Evolutionary conservation across 140 eudicot species (phyloP).

Genomic region (Bidens hawaiensis): DNA sequence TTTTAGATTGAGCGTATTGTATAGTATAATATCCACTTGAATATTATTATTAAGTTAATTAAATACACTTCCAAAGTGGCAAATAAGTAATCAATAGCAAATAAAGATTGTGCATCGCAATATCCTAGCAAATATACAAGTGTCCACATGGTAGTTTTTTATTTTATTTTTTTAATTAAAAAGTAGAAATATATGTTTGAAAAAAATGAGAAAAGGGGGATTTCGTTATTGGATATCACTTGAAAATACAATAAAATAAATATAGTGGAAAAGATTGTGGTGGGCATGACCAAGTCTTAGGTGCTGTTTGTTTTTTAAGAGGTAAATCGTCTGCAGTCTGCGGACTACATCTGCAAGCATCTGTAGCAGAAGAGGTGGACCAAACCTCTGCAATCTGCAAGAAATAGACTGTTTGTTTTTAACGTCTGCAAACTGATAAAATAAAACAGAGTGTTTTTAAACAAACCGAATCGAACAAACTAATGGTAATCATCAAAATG

Average conservation of each 20-base stretch:
- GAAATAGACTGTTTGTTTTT: too few species aligned
- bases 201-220: not conserved
- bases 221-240: not conserved
- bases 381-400: too few species aligned
- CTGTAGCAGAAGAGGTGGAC: too few species aligned
- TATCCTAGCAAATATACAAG: conserved; percentile 1
- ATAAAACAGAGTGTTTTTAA: too few species aligned
- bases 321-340: too few species aligned
- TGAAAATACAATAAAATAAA: not conserved
- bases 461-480: too few species aligned
- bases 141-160: not conserved
- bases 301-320: too few species aligned
- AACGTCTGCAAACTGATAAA: too few species aligned
- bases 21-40: not conserved
- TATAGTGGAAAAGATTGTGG: conserved; percentile 5
- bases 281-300: conserved; percentile 20
- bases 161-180: not conserved
- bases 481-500: too few species aligned
- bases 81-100: not conserved
- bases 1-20: too few species aligned
- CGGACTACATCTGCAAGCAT: too few species aligned
- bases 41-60: not conserved
- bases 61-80: not conserved
- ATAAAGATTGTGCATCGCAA: conserved; percentile 3
- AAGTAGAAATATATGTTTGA: not conserved